These are phyloP conservation scores for Borovskyia barvae DNA, from an alignment of 208 protist species.

Conservation along the genomic window DNA sequence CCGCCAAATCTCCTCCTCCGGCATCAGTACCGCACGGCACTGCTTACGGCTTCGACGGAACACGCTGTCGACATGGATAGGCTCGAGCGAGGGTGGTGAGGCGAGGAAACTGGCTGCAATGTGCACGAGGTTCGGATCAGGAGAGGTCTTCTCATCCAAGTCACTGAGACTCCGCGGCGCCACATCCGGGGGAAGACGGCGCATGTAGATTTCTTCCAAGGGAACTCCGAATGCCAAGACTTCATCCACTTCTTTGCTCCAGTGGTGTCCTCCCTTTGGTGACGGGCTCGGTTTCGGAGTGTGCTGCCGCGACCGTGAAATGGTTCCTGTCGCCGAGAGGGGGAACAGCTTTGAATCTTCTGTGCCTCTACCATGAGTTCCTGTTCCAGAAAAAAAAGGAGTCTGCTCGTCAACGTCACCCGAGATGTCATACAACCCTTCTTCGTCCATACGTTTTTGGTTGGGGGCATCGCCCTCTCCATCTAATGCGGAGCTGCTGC, in stretches of 20 bases:
- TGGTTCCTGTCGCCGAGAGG: too few species aligned
- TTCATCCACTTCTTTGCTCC: constrained; percentile 22
- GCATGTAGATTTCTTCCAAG: constrained; percentile 69
- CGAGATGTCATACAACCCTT: too few species aligned
- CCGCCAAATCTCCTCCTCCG: constrained; percentile 43
- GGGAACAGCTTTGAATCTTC: too few species aligned
- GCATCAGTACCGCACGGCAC: not conserved
- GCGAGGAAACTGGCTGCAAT: constrained; percentile 59
- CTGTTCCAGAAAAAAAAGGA: too few species aligned
- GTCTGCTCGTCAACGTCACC: too few species aligned
- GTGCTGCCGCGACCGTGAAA: too few species aligned
- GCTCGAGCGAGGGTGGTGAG: constrained; percentile 49
- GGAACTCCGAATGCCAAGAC: constrained; percentile 28
- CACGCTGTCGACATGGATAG: not conserved
- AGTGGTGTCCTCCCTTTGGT: too few species aligned
- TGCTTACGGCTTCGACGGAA: constrained; percentile 1
- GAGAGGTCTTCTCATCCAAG: constrained; percentile 54
- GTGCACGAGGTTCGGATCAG: constrained; percentile 45
- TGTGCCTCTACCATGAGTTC: too few species aligned
- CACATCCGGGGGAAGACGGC: constrained; percentile 69
- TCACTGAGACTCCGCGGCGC: constrained; percentile 78
- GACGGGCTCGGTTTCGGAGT: too few species aligned
- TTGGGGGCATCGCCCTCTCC: not conserved
- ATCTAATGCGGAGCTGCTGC: too few species aligned
- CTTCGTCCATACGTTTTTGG: not conserved